A percentile compares a stretch with the other conserved stretches of the same genome.
These are phyloP conservation scores for Podospora fimiseda DNA, from an alignment of 495 filamentous ascomycete genomes.

Conservation along the genomic window DNA sequence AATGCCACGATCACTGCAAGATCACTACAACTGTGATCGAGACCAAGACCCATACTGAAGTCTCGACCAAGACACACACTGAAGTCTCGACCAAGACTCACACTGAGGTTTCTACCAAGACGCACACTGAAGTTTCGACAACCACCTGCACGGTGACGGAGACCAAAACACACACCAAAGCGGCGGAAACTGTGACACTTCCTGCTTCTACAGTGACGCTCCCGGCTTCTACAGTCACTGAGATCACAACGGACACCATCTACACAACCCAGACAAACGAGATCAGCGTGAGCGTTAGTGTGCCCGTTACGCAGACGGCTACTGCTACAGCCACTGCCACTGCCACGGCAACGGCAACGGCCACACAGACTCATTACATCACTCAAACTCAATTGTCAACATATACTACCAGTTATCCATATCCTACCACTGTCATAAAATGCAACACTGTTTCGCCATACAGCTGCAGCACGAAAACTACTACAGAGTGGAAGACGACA, in stretches of 20 bases:
- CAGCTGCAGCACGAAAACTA: slow-evolving; percentile 18
- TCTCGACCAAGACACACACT: neutral
- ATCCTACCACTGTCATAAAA: slow-evolving; percentile 16
- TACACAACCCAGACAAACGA: slow-evolving; percentile 10
- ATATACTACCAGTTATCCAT: slow-evolving; percentile 18
- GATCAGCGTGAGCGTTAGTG: slow-evolving; percentile 10
- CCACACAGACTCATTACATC: slow-evolving; percentile 16
- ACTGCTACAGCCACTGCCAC: neutral
- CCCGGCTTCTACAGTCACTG: slow-evolving; percentile 1
- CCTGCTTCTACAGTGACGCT: slow-evolving; percentile 2
- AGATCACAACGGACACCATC: slow-evolving; percentile 8
- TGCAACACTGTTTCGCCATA: slow-evolving; percentile 15
- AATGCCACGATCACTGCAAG: neutral
- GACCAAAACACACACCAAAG: slow-evolving; percentile 3
- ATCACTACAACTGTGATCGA: too few species aligned
- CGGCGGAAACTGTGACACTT: neutral
- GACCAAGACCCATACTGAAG: too few species aligned
- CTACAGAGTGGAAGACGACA: slow-evolving; percentile 20
- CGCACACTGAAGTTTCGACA: neutral
- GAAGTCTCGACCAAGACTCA: too few species aligned
- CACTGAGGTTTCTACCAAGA: neutral
- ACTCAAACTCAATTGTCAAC: slow-evolving; percentile 16
- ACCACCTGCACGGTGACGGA: slow-evolving; percentile 6
- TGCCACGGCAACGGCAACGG: neutral
- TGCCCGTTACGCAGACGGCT: slow-evolving; percentile 6